Conservation (phyloP, 805 yeast species). For the Ogataea corticis region DNA sequence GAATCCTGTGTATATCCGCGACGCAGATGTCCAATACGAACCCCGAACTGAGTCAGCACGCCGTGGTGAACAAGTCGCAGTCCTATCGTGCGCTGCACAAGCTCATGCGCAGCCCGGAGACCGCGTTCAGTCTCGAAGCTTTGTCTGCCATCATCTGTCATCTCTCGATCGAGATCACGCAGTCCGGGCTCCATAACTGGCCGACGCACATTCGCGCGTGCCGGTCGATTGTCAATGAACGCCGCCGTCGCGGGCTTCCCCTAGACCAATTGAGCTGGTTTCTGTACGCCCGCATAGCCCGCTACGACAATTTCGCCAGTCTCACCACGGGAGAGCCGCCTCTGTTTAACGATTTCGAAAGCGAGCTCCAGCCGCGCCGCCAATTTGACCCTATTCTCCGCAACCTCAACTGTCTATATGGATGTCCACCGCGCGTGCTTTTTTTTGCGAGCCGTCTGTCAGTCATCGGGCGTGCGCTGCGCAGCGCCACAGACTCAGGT, state of each 20-base stretch:
- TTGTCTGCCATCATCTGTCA: slow-evolving; percentile 13
- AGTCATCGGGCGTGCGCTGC: slow-evolving; percentile 5
- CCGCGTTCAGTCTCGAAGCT: slow-evolving; percentile 12
- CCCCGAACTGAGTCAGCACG: slow-evolving; percentile 1
- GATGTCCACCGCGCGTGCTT: slow-evolving; percentile 9
- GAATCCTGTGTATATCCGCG: slow-evolving; percentile 12
- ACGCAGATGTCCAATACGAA: slow-evolving; percentile 10
- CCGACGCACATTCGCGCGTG: slow-evolving; percentile 11
- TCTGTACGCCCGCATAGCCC: slow-evolving; percentile 10
- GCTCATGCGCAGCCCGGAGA: slow-evolving; percentile 6
- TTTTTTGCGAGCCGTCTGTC: slow-evolving; percentile 9
- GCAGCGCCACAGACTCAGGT: background rate
- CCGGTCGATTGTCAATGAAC: slow-evolving; percentile 10
- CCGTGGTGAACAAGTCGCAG: slow-evolving; percentile 8
- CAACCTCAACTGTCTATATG: slow-evolving; percentile 8
- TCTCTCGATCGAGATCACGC: slow-evolving; percentile 11
- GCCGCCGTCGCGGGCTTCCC: slow-evolving; percentile 1
- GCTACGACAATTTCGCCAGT: slow-evolving; percentile 12
- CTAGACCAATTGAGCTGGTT: slow-evolving; percentile 13
- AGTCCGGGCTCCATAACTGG: slow-evolving; percentile 13
- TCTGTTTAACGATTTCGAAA: slow-evolving; percentile 6
- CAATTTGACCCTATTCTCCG: slow-evolving; percentile 7
- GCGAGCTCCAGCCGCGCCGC: slow-evolving; percentile 5
- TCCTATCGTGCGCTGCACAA: slow-evolving; percentile 7
- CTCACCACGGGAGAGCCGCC: slow-evolving; percentile 14